These are phyloP conservation scores for Cercospora sp. DNA, from an alignment of 2,329 filamentous ascomycete genomes.

Conservation along the genomic window DNA sequence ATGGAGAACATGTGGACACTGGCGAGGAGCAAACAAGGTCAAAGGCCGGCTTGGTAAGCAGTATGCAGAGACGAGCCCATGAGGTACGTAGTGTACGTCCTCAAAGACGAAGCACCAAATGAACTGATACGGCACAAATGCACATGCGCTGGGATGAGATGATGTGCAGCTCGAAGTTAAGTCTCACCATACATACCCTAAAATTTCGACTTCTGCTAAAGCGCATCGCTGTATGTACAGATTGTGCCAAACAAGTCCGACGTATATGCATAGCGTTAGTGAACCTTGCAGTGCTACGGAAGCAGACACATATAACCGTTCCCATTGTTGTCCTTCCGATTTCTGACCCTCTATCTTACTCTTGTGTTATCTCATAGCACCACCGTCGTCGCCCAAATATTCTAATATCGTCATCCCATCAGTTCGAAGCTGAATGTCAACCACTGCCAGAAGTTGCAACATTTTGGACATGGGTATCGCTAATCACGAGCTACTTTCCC, in stretches of 20 bases:
- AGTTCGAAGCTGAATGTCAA: background rate
- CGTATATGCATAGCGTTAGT: background rate
- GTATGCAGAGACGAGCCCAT: constrained; percentile 1
- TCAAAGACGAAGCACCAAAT: background rate
- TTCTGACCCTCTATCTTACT: background rate
- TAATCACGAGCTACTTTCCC: background rate
- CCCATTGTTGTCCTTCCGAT: background rate
- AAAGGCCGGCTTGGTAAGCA: constrained; percentile 5
- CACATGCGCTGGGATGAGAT: background rate
- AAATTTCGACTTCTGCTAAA: background rate
- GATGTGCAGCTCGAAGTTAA: background rate
- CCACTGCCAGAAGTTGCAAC: background rate
- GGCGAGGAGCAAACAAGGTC: constrained; percentile 63
- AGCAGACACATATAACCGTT: background rate
- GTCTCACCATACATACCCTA: background rate
- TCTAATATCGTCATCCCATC: background rate
- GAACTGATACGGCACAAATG: constrained; percentile 7
- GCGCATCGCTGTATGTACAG: background rate
- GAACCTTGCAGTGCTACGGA: background rate
- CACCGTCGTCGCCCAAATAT: background rate
- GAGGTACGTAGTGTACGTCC: constrained; percentile 8
- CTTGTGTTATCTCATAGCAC: background rate
- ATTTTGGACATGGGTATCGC: background rate
- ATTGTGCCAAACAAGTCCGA: background rate
- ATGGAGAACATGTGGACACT: constrained; percentile 95